Conservation (phyloP, 192 early-diverging fungal species). For the Tieghemiomyces parasiticus region DNA sequence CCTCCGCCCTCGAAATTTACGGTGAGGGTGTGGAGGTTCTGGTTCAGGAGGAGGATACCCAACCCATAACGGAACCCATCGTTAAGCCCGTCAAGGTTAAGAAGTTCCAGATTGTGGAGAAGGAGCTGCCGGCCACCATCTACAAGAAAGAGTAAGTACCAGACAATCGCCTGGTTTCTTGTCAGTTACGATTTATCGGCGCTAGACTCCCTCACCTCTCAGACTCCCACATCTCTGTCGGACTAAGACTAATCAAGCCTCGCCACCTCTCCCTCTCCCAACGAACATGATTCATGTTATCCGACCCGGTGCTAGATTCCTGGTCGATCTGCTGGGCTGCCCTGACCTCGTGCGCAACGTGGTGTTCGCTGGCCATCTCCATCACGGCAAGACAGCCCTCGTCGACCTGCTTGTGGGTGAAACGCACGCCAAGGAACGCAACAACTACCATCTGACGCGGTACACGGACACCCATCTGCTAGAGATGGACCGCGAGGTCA, state of each 20-base stretch:
- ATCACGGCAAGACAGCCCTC: slow-evolving; percentile 94
- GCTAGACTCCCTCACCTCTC: no score
- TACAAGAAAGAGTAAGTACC: slow-evolving; percentile 92
- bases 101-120: slow-evolving; percentile 76
- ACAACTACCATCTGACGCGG: slow-evolving; percentile 23
- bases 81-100: slow-evolving; percentile 76
- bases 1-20: slow-evolving; percentile 92
- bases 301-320: no score
- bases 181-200: no score
- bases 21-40: slow-evolving; percentile 87
- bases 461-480: slow-evolving; percentile 90
- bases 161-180: no score
- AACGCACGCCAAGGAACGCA: slow-evolving; percentile 39
- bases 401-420: slow-evolving; percentile 83
- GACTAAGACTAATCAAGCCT: no score
- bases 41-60: slow-evolving; percentile 97
- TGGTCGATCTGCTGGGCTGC: slow-evolving; percentile 64
- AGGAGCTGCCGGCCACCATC: slow-evolving; percentile 64
- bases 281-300: no score
- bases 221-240: no score
- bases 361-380: slow-evolving; percentile 84
- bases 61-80: slow-evolving; percentile 87
- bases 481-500: slow-evolving; percentile 77
- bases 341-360: slow-evolving; percentile 80
- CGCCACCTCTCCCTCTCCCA: no score